phyloP scores from a whole-genome alignment of 2,329 filamentous ascomycete species.

The Pestalotiopsis sp. region DNA sequence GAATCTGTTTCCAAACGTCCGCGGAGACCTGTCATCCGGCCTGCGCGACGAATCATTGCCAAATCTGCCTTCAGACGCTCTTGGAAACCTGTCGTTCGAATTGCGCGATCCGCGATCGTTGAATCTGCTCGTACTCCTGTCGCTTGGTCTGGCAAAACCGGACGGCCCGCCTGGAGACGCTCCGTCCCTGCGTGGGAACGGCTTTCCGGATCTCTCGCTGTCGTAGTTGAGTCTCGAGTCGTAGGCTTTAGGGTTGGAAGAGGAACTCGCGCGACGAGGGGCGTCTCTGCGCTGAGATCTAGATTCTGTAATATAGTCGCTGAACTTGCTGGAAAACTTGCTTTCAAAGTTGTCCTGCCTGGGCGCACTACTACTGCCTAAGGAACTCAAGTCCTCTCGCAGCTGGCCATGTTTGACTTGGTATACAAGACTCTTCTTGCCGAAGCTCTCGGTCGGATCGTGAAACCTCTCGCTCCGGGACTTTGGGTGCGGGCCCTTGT shows the following conservation, averaged over 20 bases:
- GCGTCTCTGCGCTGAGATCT: background rate
- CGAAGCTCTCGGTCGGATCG: constrained; percentile 51
- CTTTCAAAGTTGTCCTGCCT: background rate
- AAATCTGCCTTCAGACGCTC: background rate
- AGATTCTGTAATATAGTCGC: background rate
- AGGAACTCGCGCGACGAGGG: background rate
- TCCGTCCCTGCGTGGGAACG: background rate
- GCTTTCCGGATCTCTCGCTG: background rate
- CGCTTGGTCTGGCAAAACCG: background rate
- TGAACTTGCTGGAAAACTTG: constrained; percentile 3
- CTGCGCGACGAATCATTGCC: background rate
- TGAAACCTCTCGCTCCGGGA: constrained; percentile 56
- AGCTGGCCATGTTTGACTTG: constrained; percentile 51
- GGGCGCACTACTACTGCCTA: constrained; percentile 3
- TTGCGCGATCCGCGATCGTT: background rate
- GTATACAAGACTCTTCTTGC: constrained; percentile 60
- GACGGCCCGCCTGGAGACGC: background rate
- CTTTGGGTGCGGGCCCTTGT: constrained; percentile 41
- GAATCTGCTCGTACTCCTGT: background rate
- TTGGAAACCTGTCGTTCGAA: background rate
- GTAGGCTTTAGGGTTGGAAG: background rate
- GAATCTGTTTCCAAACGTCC: background rate
- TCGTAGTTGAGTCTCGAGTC: background rate
- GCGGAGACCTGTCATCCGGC: background rate
- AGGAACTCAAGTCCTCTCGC: constrained; percentile 30